Evolutionary conservation across 1,139 yeast genomes (phyloP).

Genomic region (Arxiozyma telluris): DNA sequence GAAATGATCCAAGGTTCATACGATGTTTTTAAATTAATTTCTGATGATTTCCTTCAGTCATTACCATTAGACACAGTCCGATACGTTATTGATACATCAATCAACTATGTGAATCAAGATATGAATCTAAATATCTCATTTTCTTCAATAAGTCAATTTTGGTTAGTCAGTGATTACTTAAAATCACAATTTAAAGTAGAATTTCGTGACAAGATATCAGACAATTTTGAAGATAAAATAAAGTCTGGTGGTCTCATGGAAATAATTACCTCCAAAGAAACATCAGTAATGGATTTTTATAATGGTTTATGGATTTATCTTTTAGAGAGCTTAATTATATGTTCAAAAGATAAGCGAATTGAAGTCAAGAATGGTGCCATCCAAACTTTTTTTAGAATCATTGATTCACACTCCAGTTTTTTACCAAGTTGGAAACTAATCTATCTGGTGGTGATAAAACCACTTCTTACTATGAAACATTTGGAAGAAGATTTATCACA

Average conservation of each 20-base stretch:
- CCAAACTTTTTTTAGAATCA: slow-evolving; percentile 76
- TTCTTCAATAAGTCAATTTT: slow-evolving; percentile 82
- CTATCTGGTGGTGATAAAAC: slow-evolving; percentile 42
- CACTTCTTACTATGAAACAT: slow-evolving; percentile 29
- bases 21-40: slow-evolving; percentile 68
- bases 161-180: slow-evolving; percentile 79
- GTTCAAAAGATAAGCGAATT: slow-evolving; percentile 56
- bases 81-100: slow-evolving; percentile 60
- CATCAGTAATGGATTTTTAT: slow-evolving; percentile 11
- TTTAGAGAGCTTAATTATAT: slow-evolving; percentile 49
- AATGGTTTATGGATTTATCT: slow-evolving; percentile 55
- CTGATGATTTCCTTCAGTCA: slow-evolving; percentile 71
- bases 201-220: slow-evolving; percentile 3
- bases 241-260: slow-evolving; percentile 10
- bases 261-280: slow-evolving; percentile 11
- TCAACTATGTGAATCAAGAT: slow-evolving; percentile 59
- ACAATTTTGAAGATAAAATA: slow-evolving; percentile 7
- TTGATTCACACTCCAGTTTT: slow-evolving; percentile 64
- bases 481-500: slow-evolving; percentile 17
- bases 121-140: slow-evolving; percentile 78
- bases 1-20: slow-evolving; percentile 53
- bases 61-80: slow-evolving; percentile 58
- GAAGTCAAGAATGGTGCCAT: slow-evolving; percentile 86
- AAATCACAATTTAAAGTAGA: slow-evolving; percentile 26
- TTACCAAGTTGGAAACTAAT: slow-evolving; percentile 51